A percentile compares a stretch with the other conserved stretches of the same genome.
Conservation (phyloP, 768 basidiomycete genomes). For the Peribolospora baueri region DNA sequence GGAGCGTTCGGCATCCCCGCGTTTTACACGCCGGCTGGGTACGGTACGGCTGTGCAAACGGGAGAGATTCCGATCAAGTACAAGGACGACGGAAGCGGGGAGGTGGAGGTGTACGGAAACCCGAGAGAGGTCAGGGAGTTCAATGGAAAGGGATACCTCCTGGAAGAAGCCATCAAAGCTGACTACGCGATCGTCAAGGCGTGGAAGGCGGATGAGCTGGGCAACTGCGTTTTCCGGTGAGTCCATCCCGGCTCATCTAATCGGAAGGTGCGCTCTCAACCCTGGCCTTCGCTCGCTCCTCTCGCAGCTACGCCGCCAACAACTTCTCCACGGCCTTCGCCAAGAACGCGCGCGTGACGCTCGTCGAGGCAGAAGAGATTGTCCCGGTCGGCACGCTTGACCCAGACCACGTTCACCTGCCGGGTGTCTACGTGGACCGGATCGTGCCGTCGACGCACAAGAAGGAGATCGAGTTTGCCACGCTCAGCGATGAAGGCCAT, state of each 20-base stretch:
- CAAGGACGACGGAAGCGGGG: conserved; percentile 48
- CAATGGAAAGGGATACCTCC: conserved; percentile 49
- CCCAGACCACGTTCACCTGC: conserved; percentile 41
- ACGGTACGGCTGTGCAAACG: conserved; percentile 11
- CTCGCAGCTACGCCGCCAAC: conserved; percentile 48
- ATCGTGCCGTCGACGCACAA: conserved; percentile 52
- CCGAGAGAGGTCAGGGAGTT: conserved; percentile 54
- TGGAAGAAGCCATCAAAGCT: conserved; percentile 39
- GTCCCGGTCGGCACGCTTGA: conserved; percentile 60
- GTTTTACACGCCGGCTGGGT: conserved; percentile 77
- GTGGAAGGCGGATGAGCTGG: conserved; percentile 78
- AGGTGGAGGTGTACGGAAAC: conserved; percentile 41
- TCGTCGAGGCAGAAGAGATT: conserved; percentile 81
- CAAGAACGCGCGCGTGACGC: conserved; percentile 63
- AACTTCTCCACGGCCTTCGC: conserved; percentile 77
- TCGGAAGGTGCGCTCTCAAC: background rate
- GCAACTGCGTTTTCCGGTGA: conserved; percentile 74
- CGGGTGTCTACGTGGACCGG: conserved; percentile 37
- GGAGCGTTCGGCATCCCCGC: conserved; percentile 78
- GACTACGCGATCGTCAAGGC: conserved; percentile 50
- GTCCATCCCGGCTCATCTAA: conserved; percentile 2
- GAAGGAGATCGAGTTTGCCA: conserved; percentile 53
- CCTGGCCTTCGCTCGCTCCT: background rate
- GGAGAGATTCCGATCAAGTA: conserved; percentile 36
- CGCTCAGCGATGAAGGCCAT: conserved; percentile 17